These are phyloP conservation scores for Plantago major DNA, from an alignment of 257 asterid species.

Conservation along the genomic window DNA sequence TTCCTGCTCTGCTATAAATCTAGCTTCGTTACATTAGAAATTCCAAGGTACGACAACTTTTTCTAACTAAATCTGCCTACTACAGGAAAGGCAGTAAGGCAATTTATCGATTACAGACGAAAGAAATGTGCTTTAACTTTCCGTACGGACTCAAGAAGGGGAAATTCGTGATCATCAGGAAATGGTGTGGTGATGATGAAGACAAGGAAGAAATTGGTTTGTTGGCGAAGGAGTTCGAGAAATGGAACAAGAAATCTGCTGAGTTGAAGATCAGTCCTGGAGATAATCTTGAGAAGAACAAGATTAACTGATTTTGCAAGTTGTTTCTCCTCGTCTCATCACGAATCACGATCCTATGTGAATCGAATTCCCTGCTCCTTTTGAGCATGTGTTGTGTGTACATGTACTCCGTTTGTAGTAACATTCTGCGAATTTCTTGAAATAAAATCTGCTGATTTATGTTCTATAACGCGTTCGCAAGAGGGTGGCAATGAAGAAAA, in stretches of 20 bases:
- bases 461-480: too few relatives aligned
- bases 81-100: too few relatives aligned
- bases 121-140: slow-evolving; percentile 38
- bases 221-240: slow-evolving; percentile 44
- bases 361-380: too few relatives aligned
- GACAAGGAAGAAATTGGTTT: slow-evolving; percentile 34
- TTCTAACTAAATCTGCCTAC: too few relatives aligned
- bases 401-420: not conserved
- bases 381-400: not conserved
- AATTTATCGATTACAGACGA: not conserved
- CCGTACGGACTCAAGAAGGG: slow-evolving; percentile 38
- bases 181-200: slow-evolving; percentile 27
- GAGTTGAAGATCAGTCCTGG: slow-evolving; percentile 13
- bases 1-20: too few relatives aligned
- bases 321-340: not conserved
- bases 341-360: too few relatives aligned
- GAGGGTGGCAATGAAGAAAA: too few relatives aligned
- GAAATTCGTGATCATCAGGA: slow-evolving; percentile 25
- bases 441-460: not conserved
- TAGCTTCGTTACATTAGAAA: too few relatives aligned
- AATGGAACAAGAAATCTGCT: slow-evolving; percentile 34
- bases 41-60: too few relatives aligned
- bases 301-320: not conserved
- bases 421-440: not conserved
- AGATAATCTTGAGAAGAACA: not conserved